Evolutionary conservation across 805 yeast genomes (phyloP), one percentile per base, ranked within the genome.

Genomic region (Ogataea minuta): DNA sequence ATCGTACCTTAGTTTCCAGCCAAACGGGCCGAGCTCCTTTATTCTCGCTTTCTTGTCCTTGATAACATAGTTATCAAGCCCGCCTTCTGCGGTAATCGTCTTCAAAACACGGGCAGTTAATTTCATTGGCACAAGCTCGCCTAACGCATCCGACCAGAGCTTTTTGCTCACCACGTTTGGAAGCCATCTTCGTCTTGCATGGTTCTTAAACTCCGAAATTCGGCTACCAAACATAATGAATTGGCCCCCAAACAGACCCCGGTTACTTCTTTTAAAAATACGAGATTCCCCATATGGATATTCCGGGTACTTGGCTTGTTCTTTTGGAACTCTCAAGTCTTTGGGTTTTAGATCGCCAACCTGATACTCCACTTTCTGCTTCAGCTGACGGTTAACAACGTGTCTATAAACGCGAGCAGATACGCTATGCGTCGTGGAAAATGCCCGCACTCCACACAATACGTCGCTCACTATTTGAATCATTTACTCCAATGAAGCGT

Each of bases 71-170:
- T 81, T 81, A 59, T 93, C 99, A 41, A 93, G 70, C 4, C 99
- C 99, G 46, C 99, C 99, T 62, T 91, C 98, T 53, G 80, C 86
- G 43, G 86, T 83, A 43, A 93, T 82, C 0, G 97, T 89, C 54
- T 81, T 79, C 57, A 93, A 71, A 5, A 89, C 97, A 44, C 81
- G 76, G 4, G 97, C 76, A 6, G 89, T 81, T 24, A 89, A 79
- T 44, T 73, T 78, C 39, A 87, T 62, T 34, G 68, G 67, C 31
- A 89, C 61, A 27, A 68, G 63, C 49, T 70, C 71, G 43, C 79
- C 66, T 53, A 93, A 71, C 0, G 85, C 67, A 51, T 86, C 95
- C 48, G 96, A 86, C 93, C 95, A 91, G 31, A 93, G 66, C 23
- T 72, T 74, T 57, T 88, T 78, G 46, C 68, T 74, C 32, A 84